A percentile compares a stretch with the other conserved stretches of the same genome.
phyloP scores from a whole-genome alignment of 2,329 filamentous ascomycete species.

The Hypoxylon sp. region DNA sequence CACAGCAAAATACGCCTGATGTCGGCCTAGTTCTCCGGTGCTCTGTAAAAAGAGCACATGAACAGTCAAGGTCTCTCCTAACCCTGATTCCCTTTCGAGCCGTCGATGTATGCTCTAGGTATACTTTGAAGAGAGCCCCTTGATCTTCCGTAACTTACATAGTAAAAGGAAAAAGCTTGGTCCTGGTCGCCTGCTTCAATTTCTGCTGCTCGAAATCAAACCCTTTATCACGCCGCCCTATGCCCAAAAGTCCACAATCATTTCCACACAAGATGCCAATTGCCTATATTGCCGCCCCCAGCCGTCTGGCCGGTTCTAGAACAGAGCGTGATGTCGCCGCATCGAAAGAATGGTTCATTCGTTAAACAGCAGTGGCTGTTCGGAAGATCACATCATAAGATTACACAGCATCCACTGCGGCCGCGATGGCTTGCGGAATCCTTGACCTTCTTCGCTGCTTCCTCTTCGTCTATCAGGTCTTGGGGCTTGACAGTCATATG shows the following conservation, averaged over 20 bases:
- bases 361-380: constrained; percentile 17
- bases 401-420: constrained; percentile 55
- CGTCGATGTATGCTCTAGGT: constrained; percentile 21
- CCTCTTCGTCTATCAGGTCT: constrained; percentile 79
- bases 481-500: constrained; percentile 85
- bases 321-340: constrained; percentile 38
- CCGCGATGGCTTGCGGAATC: constrained; percentile 49
- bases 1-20: constrained; percentile 39
- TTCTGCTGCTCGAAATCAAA: constrained; percentile 28
- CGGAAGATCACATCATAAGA: constrained; percentile 51
- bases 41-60: constrained; percentile 30
- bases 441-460: constrained; percentile 74
- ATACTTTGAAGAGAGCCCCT: constrained; percentile 20
- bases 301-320: constrained; percentile 32
- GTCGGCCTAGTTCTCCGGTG: constrained; percentile 28
- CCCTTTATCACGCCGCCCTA: constrained; percentile 42
- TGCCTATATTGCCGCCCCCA: constrained; percentile 30
- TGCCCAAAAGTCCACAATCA: constrained; percentile 41
- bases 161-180: constrained; percentile 26
- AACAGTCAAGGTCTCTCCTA: constrained; percentile 25
- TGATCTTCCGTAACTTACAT: constrained; percentile 21
- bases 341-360: constrained; percentile 29
- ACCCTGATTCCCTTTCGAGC: constrained; percentile 18
- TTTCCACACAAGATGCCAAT: constrained; percentile 40
- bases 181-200: constrained; percentile 39